Conservation (phyloP, 208 protist species). For the Leishmania mexicana region DNA sequence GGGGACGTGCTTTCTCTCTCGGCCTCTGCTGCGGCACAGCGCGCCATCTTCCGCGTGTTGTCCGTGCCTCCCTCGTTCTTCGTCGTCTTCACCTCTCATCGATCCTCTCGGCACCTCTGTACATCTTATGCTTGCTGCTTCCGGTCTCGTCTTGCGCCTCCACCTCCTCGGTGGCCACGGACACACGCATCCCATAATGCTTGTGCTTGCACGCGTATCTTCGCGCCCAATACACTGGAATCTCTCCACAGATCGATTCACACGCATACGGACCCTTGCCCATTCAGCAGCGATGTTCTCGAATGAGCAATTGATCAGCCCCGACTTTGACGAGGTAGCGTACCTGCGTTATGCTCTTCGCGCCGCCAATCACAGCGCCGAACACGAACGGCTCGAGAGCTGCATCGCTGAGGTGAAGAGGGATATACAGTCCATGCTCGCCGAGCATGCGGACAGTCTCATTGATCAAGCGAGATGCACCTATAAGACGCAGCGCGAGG, state of each 20-base stretch:
- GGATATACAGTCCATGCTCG: constrained; percentile 51
- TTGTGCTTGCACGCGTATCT: neutral
- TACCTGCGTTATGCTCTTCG: constrained; percentile 84
- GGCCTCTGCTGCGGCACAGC: neutral
- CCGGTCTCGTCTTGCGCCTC: neutral
- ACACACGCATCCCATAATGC: neutral
- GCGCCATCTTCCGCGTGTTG: neutral
- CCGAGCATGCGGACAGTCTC: constrained; percentile 61
- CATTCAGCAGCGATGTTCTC: constrained; percentile 49
- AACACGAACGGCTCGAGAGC: constrained; percentile 53
- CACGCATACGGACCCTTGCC: neutral
- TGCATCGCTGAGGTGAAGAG: constrained; percentile 57
- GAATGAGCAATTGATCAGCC: constrained; percentile 60
- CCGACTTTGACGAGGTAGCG: constrained; percentile 76
- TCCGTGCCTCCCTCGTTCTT: neutral
- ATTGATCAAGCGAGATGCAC: constrained; percentile 71
- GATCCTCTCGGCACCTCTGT: neutral
- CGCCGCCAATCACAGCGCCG: constrained; percentile 34
- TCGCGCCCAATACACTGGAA: neutral
- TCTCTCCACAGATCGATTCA: neutral
- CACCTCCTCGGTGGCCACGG: neutral
- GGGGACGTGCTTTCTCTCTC: neutral
- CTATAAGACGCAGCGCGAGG: constrained; percentile 52
- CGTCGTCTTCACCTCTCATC: neutral
- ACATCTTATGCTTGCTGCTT: neutral